Percentiles rank a stretch among this genome's conserved stretches.
Evolutionary conservation across 345 rosid genomes (phyloP).

Genomic region (Pistacia vera): DNA sequence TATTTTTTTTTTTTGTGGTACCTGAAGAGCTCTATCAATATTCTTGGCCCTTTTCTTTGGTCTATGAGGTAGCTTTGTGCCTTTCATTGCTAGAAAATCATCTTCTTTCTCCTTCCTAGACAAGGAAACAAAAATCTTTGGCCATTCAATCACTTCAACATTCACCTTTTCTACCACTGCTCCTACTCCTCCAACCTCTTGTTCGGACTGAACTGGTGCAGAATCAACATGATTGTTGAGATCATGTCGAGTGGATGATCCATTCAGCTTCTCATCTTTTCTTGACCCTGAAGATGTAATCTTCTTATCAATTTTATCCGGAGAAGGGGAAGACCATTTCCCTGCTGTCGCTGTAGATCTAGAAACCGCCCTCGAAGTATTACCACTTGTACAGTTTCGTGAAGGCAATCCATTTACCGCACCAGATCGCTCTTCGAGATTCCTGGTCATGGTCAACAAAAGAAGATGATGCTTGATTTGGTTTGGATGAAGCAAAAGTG

Average conservation of each 20-base stretch:
- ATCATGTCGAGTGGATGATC: slow-evolving; percentile 29
- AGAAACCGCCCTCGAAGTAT: slow-evolving; percentile 39
- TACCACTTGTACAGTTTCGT: slow-evolving; percentile 27
- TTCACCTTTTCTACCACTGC: slow-evolving; percentile 27
- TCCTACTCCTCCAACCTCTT: slow-evolving; percentile 13
- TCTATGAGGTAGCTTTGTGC: slow-evolving; percentile 69
- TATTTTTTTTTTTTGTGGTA: slow-evolving; percentile 11
- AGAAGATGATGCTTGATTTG: slow-evolving; percentile 6
- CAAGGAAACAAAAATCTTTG: slow-evolving; percentile 52
- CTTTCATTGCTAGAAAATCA: slow-evolving; percentile 70
- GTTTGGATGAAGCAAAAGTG: slow-evolving; percentile 1
- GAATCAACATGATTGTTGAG: slow-evolving; percentile 24
- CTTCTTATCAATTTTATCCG: slow-evolving; percentile 53
- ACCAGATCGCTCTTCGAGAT: slow-evolving; percentile 48
- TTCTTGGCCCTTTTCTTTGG: slow-evolving; percentile 74
- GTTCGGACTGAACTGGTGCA: slow-evolving; percentile 24
- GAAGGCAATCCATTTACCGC: slow-evolving; percentile 56
- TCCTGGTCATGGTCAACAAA: slow-evolving; percentile 50
- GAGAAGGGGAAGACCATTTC: slow-evolving; percentile 54
- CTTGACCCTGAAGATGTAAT: slow-evolving; percentile 22
- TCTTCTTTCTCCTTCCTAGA: slow-evolving; percentile 75
- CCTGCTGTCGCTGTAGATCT: slow-evolving; percentile 51
- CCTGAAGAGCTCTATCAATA: slow-evolving; percentile 69
- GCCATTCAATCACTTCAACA: slow-evolving; percentile 51
- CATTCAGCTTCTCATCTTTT: slow-evolving; percentile 50